A percentile compares a stretch with the other conserved stretches of the same genome.
phyloP scores from a whole-genome alignment of 2,329 filamentous ascomycete species.

The Bipolaris oryzae region DNA sequence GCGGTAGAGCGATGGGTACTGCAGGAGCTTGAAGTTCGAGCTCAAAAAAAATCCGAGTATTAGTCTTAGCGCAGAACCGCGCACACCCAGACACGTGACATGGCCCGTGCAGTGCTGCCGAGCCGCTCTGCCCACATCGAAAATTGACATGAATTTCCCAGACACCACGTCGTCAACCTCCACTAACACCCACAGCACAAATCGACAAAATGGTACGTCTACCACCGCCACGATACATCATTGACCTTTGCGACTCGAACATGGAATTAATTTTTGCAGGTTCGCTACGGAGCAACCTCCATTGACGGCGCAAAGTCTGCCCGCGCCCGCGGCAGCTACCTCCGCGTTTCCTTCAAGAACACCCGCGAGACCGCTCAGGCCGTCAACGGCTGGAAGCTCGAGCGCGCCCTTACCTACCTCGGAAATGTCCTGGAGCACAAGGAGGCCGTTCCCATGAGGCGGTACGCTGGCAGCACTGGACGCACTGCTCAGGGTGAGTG shows the following conservation, averaged over 20 bases:
- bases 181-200: conserved; percentile 46
- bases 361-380: conserved; percentile 99
- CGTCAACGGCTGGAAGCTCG: conserved; percentile 98
- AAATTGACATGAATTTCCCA: not conserved
- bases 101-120: too few relatives aligned
- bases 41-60: conserved; percentile 16
- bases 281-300: conserved; percentile 47
- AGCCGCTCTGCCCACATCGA: conserved; percentile 1
- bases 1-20: conserved; percentile 20
- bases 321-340: conserved; percentile 97
- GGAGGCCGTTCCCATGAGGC: conserved; percentile 97
- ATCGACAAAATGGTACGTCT: conserved; percentile 52
- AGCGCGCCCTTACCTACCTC: conserved; percentile 94
- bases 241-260: conserved; percentile 15
- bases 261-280: conserved; percentile 41
- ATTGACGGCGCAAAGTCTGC: conserved; percentile 68
- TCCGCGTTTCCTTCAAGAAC: conserved; percentile 99
- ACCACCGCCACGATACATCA: conserved; percentile 13
- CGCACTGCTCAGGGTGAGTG: conserved; percentile 96
- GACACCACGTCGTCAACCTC: conserved; percentile 25
- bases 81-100: conserved; percentile 8
- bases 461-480: conserved; percentile 94
- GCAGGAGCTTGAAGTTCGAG: conserved; percentile 27
- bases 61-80: conserved; percentile 11
- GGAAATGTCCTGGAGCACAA: conserved; percentile 97